These are phyloP conservation scores for Dictyostelium gargantuum DNA, from an alignment of 208 protist genomes.

Conservation along the genomic window DNA sequence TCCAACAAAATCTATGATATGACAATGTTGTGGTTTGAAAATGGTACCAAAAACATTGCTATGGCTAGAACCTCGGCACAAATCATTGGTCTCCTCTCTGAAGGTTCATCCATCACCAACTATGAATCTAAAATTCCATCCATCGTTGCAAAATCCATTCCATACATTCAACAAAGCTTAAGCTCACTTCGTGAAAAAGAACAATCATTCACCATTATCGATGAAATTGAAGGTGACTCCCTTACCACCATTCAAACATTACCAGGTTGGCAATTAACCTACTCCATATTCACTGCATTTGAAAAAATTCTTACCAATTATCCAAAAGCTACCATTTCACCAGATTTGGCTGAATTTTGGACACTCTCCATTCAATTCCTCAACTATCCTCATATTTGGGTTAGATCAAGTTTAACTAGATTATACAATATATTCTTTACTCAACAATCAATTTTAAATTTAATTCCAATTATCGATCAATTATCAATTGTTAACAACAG, in stretches of 20 bases:
- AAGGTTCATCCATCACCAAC: not conserved
- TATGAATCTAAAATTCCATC: not conserved
- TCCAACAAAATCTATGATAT: not conserved
- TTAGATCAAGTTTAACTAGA: slow-evolving; percentile 22
- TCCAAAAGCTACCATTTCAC: not conserved
- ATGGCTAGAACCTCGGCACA: not conserved
- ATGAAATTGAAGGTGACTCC: slow-evolving; percentile 13
- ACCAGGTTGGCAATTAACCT: slow-evolving; percentile 31
- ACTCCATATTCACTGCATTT: not conserved
- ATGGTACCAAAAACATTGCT: not conserved
- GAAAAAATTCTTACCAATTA: not conserved
- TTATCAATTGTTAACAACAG: not conserved
- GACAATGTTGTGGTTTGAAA: not conserved
- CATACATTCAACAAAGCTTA: not conserved
- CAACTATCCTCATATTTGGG: slow-evolving; percentile 63
- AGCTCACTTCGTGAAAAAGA: not conserved
- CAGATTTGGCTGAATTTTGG: not conserved
- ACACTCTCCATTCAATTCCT: not conserved
- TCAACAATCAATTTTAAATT: not conserved
- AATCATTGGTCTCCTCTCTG: not conserved
- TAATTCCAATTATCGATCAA: not conserved
- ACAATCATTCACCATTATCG: not conserved
- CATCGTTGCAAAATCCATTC: not conserved
- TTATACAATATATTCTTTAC: slow-evolving; percentile 26
- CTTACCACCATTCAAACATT: not conserved